Evolutionary conservation across 2,329 filamentous ascomycete genomes (phyloP).

Genomic region (Zymoseptoria ardabiliae): DNA sequence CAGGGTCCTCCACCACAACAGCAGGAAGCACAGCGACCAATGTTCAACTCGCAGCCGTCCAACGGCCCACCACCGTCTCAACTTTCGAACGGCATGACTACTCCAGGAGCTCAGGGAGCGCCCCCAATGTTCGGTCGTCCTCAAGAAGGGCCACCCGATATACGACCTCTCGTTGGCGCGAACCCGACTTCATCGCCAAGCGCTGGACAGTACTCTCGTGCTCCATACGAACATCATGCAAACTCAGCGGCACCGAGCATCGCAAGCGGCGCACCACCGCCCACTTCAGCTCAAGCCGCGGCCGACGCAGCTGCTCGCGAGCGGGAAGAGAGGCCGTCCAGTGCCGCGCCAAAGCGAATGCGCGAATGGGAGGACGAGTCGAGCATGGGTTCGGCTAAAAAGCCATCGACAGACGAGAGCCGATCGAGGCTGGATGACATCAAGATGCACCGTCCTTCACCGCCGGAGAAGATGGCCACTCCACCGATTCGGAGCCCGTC

Average conservation of each 20-base stretch:
- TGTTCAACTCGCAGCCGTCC: slow-evolving; percentile 19
- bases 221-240: slow-evolving; percentile 69
- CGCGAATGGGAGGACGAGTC: slow-evolving; percentile 88
- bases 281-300: slow-evolving; percentile 49
- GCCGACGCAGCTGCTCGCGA: slow-evolving; percentile 62
- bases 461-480: slow-evolving; percentile 41
- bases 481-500: slow-evolving; percentile 77
- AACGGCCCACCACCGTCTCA: slow-evolving; percentile 17
- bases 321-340: slow-evolving; percentile 67
- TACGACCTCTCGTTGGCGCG: slow-evolving; percentile 67
- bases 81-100: slow-evolving; percentile 33
- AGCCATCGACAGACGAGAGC: slow-evolving; percentile 80
- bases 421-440: slow-evolving; percentile 81
- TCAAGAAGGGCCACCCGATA: slow-evolving; percentile 66
- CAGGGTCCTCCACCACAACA: slow-evolving; percentile 26
- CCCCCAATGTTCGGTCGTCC: slow-evolving; percentile 61
- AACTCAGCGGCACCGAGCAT: slow-evolving; percentile 55
- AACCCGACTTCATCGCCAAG: slow-evolving; percentile 71
- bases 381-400: slow-evolving; percentile 53
- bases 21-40: slow-evolving; percentile 18
- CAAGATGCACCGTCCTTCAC: slow-evolving; percentile 59
- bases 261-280: slow-evolving; percentile 61
- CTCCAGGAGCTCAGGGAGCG: slow-evolving; percentile 39
- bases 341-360: slow-evolving; percentile 71
- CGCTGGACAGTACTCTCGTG: slow-evolving; percentile 74